These are phyloP conservation scores for Rhynchosporium agropyri DNA, from an alignment of 2,329 filamentous ascomycete species.

Conservation along the genomic window DNA sequence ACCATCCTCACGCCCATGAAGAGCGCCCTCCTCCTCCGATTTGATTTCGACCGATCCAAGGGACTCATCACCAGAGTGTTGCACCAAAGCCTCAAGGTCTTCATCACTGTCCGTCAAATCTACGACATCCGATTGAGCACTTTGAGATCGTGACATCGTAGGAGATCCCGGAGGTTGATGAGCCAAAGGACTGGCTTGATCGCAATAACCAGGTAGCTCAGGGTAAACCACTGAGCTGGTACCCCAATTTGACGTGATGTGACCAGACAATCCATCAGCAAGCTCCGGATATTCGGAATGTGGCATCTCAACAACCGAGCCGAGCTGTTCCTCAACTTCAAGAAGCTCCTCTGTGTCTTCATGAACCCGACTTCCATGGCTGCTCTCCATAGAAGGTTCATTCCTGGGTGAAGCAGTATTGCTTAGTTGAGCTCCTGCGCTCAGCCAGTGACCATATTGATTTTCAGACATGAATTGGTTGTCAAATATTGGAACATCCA, in stretches of 20 bases:
- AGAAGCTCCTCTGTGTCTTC: conserved; percentile 21
- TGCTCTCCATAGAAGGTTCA: conserved; percentile 16
- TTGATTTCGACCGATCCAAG: conserved; percentile 11
- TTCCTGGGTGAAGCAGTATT: conserved; percentile 22
- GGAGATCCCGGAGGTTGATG: conserved; percentile 16
- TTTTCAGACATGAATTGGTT: conserved; percentile 20
- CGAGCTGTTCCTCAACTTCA: conserved; percentile 12
- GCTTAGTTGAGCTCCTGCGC: conserved; percentile 20
- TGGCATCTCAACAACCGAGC: not conserved
- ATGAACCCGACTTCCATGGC: conserved; percentile 26
- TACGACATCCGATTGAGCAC: conserved; percentile 33
- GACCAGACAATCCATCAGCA: not conserved
- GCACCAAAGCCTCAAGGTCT: conserved; percentile 16
- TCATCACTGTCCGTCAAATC: conserved; percentile 37
- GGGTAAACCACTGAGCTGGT: conserved; percentile 28
- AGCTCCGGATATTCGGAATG: conserved; percentile 11
- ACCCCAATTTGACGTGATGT: conserved; percentile 11
- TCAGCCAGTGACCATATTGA: conserved; percentile 34
- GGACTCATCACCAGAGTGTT: conserved; percentile 11
- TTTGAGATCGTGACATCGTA: conserved; percentile 35
- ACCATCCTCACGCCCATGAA: not conserved
- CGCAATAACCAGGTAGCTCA: conserved; percentile 22
- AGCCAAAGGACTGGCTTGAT: conserved; percentile 4
- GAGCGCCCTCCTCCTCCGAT: conserved; percentile 27
- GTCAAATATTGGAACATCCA: conserved; percentile 1